These are phyloP conservation scores for Lumnitzera littorea DNA, from an alignment of 345 rosid genomes.

Conservation along the genomic window DNA sequence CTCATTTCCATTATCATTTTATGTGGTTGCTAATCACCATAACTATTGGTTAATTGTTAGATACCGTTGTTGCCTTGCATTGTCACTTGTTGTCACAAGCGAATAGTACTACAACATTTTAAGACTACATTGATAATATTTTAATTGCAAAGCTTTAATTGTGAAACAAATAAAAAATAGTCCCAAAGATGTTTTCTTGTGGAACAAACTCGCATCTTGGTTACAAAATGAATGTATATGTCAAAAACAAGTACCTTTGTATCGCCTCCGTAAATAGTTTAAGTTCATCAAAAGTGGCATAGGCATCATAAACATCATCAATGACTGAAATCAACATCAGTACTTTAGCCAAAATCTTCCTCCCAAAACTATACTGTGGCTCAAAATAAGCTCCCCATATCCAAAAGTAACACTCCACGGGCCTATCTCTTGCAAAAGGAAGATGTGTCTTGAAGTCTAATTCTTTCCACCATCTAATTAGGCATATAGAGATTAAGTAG, in stretches of 20 bases:
- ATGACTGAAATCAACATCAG: conserved; percentile 3
- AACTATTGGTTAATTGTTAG: too few relatives aligned
- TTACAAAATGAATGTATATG: background rate
- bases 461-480: conserved; percentile 25
- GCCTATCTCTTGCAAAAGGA: conserved; percentile 22
- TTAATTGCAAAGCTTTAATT: too few relatives aligned
- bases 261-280: conserved; percentile 19
- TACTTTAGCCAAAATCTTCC: conserved; percentile 14
- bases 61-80: too few relatives aligned
- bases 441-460: conserved; percentile 9
- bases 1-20: too few relatives aligned
- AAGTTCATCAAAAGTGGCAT: conserved; percentile 27
- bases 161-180: too few relatives aligned
- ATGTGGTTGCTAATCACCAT: too few relatives aligned
- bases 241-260: conserved; percentile 1
- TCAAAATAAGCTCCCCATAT: conserved; percentile 11
- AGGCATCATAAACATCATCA: conserved; percentile 26
- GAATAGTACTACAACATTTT: too few relatives aligned
- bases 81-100: too few relatives aligned
- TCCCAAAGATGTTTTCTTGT: too few relatives aligned
- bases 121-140: too few relatives aligned
- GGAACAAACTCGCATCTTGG: background rate
- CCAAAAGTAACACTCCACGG: conserved; percentile 25
- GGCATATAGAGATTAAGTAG: too few relatives aligned
- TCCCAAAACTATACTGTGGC: conserved; percentile 8